phyloP scores from a whole-genome alignment of 164 flowering plant genomes.

The Buxus sempervirens region DNA sequence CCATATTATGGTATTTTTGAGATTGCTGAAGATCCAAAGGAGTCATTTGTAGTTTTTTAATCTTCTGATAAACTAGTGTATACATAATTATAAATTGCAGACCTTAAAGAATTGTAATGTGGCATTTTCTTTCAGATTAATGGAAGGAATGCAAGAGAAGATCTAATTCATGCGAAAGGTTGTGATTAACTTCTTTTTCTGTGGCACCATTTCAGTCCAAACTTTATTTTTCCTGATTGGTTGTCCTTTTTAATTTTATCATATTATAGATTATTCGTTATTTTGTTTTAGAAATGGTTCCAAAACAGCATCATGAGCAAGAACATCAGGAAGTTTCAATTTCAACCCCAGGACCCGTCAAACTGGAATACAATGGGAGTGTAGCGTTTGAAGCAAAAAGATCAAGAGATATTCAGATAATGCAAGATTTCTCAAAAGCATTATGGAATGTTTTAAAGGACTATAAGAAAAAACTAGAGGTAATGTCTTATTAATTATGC shows the following conservation, averaged over 20 bases:
- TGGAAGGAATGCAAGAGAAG: conserved; percentile 18
- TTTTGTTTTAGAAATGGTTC: conserved; percentile 7
- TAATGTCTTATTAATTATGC: conserved; percentile 14
- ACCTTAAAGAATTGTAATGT: background rate
- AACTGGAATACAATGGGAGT: conserved; percentile 9
- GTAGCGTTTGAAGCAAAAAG: conserved; percentile 11
- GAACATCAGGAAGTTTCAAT: conserved; percentile 7
- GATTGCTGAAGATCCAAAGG: too few relatives aligned
- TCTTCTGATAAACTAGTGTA: background rate
- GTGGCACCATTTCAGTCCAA: background rate
- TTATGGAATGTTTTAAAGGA: conserved; percentile 68
- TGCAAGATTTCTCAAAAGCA: conserved; percentile 57
- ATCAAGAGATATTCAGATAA: conserved; percentile 37
- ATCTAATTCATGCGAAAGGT: conserved; percentile 28
- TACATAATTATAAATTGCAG: background rate
- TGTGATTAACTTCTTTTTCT: conserved; percentile 1
- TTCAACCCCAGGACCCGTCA: conserved; percentile 10
- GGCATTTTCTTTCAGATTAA: conserved; percentile 28
- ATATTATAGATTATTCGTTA: background rate
- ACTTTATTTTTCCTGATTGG: background rate
- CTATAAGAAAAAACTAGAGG: conserved; percentile 62
- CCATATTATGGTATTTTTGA: too few relatives aligned
- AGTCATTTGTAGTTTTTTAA: too few relatives aligned
- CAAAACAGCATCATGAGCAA: conserved; percentile 7
- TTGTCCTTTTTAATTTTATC: background rate